Conservation (phyloP, 1,284 basidiomycete genomes). For the Fomitopsis pinicola region DNA sequence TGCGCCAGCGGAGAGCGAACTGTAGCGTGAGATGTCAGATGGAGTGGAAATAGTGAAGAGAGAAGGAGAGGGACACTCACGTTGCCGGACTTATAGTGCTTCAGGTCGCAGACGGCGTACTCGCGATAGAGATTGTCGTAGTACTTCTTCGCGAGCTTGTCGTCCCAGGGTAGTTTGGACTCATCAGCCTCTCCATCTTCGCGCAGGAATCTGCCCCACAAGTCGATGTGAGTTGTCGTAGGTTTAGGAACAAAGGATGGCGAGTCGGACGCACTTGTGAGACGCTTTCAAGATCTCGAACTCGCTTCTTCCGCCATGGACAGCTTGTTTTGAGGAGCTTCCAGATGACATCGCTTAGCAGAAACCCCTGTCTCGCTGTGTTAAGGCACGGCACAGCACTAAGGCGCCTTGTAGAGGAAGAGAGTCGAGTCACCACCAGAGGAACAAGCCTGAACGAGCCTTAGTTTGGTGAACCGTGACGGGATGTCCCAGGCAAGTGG, state of each 20-base stretch:
- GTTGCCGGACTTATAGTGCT: slow-evolving; percentile 91
- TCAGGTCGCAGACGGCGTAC: slow-evolving; percentile 88
- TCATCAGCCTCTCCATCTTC: slow-evolving; percentile 42
- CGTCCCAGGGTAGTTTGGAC: slow-evolving; percentile 61
- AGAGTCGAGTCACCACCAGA: too few species aligned
- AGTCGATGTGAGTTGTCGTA: background rate
- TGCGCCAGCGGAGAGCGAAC: slow-evolving; percentile 90
- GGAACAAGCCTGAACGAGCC: too few species aligned
- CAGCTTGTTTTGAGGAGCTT: slow-evolving; percentile 9
- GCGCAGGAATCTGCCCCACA: slow-evolving; percentile 67
- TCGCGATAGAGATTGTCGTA: slow-evolving; percentile 85
- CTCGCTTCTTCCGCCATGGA: slow-evolving; percentile 34
- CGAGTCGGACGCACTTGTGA: slow-evolving; percentile 42
- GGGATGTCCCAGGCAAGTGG: too few species aligned
- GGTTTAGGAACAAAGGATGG: background rate
- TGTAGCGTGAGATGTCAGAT: slow-evolving; percentile 23
- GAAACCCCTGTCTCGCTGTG: slow-evolving; percentile 9
- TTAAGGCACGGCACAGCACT: too few species aligned
- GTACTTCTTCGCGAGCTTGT: slow-evolving; percentile 82
- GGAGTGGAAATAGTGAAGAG: background rate
- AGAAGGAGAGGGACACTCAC: slow-evolving; percentile 33
- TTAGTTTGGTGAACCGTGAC: too few species aligned
- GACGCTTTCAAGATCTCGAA: slow-evolving; percentile 65
- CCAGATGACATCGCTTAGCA: slow-evolving; percentile 2
- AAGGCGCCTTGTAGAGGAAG: too few species aligned